These are phyloP conservation scores for Saccharomyces hybrid DNA, from an alignment of 1,139 yeast species.

Conservation along the genomic window DNA sequence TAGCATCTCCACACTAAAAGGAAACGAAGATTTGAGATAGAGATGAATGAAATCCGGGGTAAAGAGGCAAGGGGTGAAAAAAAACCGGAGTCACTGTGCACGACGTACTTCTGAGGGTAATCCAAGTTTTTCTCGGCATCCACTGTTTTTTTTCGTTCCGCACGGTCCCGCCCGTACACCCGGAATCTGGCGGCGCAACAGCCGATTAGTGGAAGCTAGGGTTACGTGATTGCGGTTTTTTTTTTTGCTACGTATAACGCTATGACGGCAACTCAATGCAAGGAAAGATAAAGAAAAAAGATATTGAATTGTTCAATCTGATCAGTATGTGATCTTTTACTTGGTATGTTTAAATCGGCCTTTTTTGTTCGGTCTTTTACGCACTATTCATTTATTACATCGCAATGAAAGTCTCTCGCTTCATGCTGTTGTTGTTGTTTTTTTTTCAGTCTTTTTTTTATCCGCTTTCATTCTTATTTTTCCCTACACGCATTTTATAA, in stretches of 20 bases:
- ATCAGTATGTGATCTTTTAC: neutral
- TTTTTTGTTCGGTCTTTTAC: neutral
- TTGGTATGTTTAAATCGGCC: neutral
- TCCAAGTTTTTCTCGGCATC: neutral
- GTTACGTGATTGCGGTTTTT: neutral
- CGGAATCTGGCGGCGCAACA: neutral
- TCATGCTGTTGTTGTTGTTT: neutral
- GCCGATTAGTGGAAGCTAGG: neutral
- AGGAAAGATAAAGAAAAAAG: neutral
- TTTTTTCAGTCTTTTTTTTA: neutral
- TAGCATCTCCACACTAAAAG: neutral
- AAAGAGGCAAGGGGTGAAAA: neutral
- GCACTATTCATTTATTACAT: neutral
- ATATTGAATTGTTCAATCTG: neutral
- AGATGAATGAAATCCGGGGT: neutral
- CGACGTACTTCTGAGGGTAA: neutral
- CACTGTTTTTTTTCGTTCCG: neutral
- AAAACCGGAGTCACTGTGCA: neutral
- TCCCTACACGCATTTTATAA: neutral
- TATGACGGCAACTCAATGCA: neutral
- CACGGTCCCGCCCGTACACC: neutral
- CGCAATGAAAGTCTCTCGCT: neutral
- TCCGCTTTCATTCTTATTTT: neutral
- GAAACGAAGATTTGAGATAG: neutral
- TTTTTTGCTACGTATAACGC: neutral